Evolutionary conservation across 257 asterid genomes (phyloP).

Genomic region (Ajuga chamaepitys): DNA sequence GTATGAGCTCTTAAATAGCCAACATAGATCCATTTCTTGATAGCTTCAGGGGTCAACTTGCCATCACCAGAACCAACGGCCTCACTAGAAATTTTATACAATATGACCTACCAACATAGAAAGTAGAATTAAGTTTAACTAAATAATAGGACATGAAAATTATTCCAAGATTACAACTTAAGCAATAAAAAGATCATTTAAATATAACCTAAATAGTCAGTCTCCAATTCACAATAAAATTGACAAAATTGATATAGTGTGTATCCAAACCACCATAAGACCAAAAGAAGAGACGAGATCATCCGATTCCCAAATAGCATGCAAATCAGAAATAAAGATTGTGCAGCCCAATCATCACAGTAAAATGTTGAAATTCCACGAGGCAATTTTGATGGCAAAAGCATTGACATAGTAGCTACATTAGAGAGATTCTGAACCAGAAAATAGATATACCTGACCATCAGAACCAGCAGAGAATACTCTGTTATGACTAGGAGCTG

Average conservation of each 20-base stretch:
- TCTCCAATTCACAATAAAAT: neutral
- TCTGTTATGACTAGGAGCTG: conserved; percentile 74
- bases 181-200: neutral
- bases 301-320: neutral
- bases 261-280: neutral
- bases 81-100: conserved; percentile 68
- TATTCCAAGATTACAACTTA: neutral
- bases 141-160: neutral
- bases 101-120: conserved; percentile 47
- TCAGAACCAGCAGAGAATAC: conserved; percentile 95
- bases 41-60: conserved; percentile 21
- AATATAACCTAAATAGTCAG: neutral
- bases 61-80: conserved; percentile 33
- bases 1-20: conserved; percentile 76
- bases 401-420: neutral
- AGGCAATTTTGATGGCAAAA: neutral
- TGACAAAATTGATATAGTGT: neutral
- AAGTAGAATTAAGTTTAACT: neutral
- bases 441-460: conserved; percentile 68
- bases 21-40: conserved; percentile 76
- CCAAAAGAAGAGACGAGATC: neutral
- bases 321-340: neutral
- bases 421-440: too few species aligned
- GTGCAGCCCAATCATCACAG: neutral
- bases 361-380: neutral